Base-by-base conservation (phyloP, 139 green algal genomes). In the Chloropicon primus region DNA sequence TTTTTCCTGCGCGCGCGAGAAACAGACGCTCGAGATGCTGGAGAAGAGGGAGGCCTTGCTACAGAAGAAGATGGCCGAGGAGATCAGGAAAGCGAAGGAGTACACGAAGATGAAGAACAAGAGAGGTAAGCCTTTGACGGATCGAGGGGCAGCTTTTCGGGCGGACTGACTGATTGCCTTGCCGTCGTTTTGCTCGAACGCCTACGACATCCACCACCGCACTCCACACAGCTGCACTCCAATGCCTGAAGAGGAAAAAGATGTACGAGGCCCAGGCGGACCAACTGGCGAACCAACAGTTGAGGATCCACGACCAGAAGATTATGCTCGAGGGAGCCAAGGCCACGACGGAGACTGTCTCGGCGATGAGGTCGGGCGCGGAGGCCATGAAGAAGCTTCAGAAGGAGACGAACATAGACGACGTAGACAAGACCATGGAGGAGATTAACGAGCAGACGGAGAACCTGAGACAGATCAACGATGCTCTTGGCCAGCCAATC, bases 191-290 rank as follows among this genome's bases (percentile, higher is more conserved):
- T n/a, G n/a, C n/a, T n/a, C n/a, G 26, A 83, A 22, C 29, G 73
- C 24, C 0, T 81, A 21, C 0, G 2, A 74, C 53, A 54, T 24
- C 75, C 25, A 72, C 28, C 54, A 76, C 79, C 21, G 74, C 17
- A 77, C 85, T 84, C 62, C 1, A 1, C 78, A 79, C 84, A 88
- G 85, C 82, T 22, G 93, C 93, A 25, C 78, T 96, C 22, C 87
- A 93, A 80, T 92, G 89, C 25, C 78, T 98, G 26, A 97, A 97
- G 80, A 93, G 92, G 85, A 97, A 97, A 81, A 97, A 97, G 80
- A 82, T 96, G 80, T 92, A 92, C 62, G 90, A 97, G 85, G 73
- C 85, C 74, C 91, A 98, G 86, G 80, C 94, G 21, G 88, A 90
- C 28, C 82, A 90, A 62, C 79, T 98, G 2, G 88, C 93, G 77